phyloP scores from a whole-genome alignment of 805 yeast genomes.

The Komagataella pastoris region DNA sequence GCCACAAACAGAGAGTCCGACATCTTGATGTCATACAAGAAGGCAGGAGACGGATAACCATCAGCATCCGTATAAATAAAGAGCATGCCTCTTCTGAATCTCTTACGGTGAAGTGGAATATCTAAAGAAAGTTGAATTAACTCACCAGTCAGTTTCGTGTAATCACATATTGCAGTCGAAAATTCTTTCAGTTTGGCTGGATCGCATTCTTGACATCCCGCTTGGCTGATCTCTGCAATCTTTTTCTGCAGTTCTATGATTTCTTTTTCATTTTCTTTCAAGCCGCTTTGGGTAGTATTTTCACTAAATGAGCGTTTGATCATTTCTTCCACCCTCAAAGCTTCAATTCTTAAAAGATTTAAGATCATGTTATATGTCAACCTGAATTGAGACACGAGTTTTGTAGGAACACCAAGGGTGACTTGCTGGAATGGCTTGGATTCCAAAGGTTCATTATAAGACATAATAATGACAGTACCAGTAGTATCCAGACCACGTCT shows the following conservation, averaged over 20 bases:
- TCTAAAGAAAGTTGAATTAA: constrained; percentile 34
- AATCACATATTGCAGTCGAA: constrained; percentile 30
- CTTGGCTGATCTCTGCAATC: constrained; percentile 13
- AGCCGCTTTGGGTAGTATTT: constrained; percentile 68
- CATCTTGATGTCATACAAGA: constrained; percentile 34
- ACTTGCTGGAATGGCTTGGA: constrained; percentile 59
- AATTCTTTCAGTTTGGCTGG: constrained; percentile 28
- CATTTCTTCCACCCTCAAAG: constrained; percentile 95
- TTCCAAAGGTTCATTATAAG: constrained; percentile 53
- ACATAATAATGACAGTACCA: constrained; percentile 92
- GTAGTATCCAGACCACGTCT: constrained; percentile 89
- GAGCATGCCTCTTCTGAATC: constrained; percentile 41
- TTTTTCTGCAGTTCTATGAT: constrained; percentile 36
- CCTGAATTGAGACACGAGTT: constrained; percentile 82
- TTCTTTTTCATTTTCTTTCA: constrained; percentile 74
- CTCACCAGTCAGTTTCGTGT: constrained; percentile 27
- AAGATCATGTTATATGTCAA: constrained; percentile 92
- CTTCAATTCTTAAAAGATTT: constrained; percentile 84
- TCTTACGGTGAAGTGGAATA: constrained; percentile 31
- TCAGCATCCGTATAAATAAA: constrained; percentile 40
- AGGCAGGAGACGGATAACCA: constrained; percentile 17
- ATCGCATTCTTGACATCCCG: constrained; percentile 10
- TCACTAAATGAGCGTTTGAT: constrained; percentile 92
- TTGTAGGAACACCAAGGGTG: constrained; percentile 81
- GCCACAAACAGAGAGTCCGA: constrained; percentile 21